Conservation (phyloP, 1,284 basidiomycete species). For the Neotropicomus parvogracilis region DNA sequence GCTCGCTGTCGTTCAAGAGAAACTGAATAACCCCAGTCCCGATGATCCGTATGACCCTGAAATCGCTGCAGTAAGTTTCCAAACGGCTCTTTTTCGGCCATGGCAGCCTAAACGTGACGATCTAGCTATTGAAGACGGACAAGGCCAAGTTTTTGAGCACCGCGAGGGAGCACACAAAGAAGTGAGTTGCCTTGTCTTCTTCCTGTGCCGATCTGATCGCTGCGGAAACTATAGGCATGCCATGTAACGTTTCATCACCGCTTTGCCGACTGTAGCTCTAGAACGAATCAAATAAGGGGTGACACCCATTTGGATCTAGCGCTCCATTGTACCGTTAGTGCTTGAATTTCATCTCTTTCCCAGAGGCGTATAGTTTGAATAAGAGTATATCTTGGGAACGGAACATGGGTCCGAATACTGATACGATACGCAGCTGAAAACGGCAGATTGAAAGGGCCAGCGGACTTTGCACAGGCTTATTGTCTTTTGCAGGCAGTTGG, state of each 20-base stretch:
- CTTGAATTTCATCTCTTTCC: conserved; percentile 11
- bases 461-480: conserved; percentile 5
- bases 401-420: conserved; percentile 10
- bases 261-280: conserved; percentile 14
- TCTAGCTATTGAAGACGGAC: conserved; percentile 69
- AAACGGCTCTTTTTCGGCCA: neutral
- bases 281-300: neutral
- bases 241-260: conserved; percentile 14
- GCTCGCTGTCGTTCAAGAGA: conserved; percentile 75
- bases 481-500: conserved; percentile 5
- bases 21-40: conserved; percentile 82
- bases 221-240: conserved; percentile 21
- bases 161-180: conserved; percentile 80
- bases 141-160: conserved; percentile 64
- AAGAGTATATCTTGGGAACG: conserved; percentile 8
- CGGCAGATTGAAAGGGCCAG: conserved; percentile 21
- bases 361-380: conserved; percentile 3
- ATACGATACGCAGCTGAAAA: conserved; percentile 12
- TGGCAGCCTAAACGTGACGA: neutral
- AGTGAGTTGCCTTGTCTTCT: conserved; percentile 41
- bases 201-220: conserved; percentile 10
- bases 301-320: neutral
- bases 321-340: conserved; percentile 6
- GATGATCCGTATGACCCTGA: conserved; percentile 89
- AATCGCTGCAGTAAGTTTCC: conserved; percentile 61